Base-by-base conservation (phyloP, 1,284 basidiomycete genomes). In the Pulveroboletus sp. region DNA sequence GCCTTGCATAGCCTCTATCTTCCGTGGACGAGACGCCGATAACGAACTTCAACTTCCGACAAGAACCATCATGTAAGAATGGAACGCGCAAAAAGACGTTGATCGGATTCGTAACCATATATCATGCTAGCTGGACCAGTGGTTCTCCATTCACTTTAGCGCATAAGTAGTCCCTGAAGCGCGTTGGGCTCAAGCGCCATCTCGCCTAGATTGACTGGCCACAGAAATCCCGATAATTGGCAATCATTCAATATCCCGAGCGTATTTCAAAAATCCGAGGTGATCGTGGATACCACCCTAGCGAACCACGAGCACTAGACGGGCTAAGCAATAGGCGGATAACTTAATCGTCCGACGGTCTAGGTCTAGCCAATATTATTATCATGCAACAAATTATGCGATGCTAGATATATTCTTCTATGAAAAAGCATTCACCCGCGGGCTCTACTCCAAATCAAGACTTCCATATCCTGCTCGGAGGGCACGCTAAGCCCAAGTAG, bases 311-410 rank as follows among this genome's bases (percentile, higher is more conserved):
- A 44, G 43, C 57, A 28, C 38, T 39, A 36, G 49, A 5, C 43
- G 46, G 25, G 9, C 35, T 24, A 25, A 39, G 29, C 24, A 52
- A 52, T 46, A 36, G n/a, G 38, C 36, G 43, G 25, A 40, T 26
- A 22, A 35, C 35, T 49, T 25, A 18, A 43, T 54, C 33, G 38
- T 20, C 10, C 38, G 43, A 55, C 20, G 31, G 48, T 35, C 48
- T 52, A 12, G 52, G 35, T 51, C 54, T 31, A 18, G 44, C 26
- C 35, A 48, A 46, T 49, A 40, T 55, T 57, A 71, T 57, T 66
- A 68, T 58, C 50, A 61, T 63, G 57, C 43, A 54, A 55, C 58
- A 58, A 47, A 73, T 72, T 70, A 70, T 60, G 67, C 47, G 66
- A 59, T 69, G 49, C n/a, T 70, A 72, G 28, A 59, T 69, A 60